Evolutionary conservation across 2,329 filamentous ascomycete species (phyloP), one percentile per base, ranked within the genome.

Genomic region (Stachybotrys chartarum): DNA sequence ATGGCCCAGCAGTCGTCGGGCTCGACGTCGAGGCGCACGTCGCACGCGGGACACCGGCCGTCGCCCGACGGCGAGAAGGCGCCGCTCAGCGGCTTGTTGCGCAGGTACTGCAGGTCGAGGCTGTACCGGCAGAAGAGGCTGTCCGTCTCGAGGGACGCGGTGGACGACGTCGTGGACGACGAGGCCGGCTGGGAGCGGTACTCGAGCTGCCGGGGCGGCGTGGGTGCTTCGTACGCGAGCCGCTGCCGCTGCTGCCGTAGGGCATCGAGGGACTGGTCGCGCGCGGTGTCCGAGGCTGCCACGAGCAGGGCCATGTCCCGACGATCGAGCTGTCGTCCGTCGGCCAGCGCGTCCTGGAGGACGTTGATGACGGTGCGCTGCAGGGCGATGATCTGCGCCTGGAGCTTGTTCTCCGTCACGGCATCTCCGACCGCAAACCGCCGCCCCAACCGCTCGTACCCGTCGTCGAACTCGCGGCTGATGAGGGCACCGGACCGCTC

Each of bases 301-400:
- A 64, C 54, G 1, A 64, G 60, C 35, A 57, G 53, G 6, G 57
- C 59, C 62, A 64, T 64, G 32, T 64, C 63, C 10, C 49, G 48
- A 8, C 59, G 57, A 6, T 62, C 61, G 44, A 64, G 61, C 17
- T 58, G 58, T 1, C 63, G 55, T 24, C 60, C 63, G 51, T 57
- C 53, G 8, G 60, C 59, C 0, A 64, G 50, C 12, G 63, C 63
- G 52, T 64, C 62, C 31, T 64, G 63, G 0, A 64, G 50, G 10
- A 64, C 63, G 31, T 62, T 57, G 30, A 64, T 64, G 14, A 64
- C 63, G 11, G 63, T 64, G 51, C 64, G 63, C 50, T 64, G 63
- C 12, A 64, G 55, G 0, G 62, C 55, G 18, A 64, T 64, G 8
- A 64, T 61, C 24, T 64, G 63, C 1, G 63, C 63, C 18, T 64